These are phyloP conservation scores for Calonectria ilicicola DNA, from an alignment of 2,329 filamentous ascomycete species.

Conservation along the genomic window DNA sequence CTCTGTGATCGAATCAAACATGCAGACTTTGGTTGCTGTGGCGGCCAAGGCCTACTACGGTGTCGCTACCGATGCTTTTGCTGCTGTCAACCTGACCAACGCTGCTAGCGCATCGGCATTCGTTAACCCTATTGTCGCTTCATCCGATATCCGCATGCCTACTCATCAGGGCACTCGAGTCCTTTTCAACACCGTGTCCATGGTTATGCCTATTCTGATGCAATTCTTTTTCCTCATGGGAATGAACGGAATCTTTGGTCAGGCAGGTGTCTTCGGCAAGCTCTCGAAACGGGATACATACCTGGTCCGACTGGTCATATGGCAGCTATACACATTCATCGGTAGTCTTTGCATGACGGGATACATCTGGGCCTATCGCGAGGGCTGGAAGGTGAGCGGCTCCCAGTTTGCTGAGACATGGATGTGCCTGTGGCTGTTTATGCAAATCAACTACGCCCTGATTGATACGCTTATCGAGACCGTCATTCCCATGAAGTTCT, in stretches of 20 bases:
- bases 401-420: constrained; percentile 41
- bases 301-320: constrained; percentile 40
- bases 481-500: constrained; percentile 48
- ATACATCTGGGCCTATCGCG: constrained; percentile 58
- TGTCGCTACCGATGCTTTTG: constrained; percentile 34
- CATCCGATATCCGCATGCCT: constrained; percentile 43
- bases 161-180: constrained; percentile 49
- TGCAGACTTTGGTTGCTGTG: constrained; percentile 43
- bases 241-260: constrained; percentile 39
- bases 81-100: constrained; percentile 38
- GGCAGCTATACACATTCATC: constrained; percentile 48
- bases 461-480: constrained; percentile 49
- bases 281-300: constrained; percentile 42
- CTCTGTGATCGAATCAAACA: constrained; percentile 42
- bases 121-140: constrained; percentile 48
- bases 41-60: constrained; percentile 42
- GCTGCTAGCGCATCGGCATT: constrained; percentile 44
- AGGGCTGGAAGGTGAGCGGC: constrained; percentile 53
- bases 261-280: constrained; percentile 17
- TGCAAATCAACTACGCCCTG: constrained; percentile 56
- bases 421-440: constrained; percentile 52
- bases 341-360: constrained; percentile 53
- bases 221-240: constrained; percentile 45
- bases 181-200: constrained; percentile 54
- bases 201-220: constrained; percentile 51